A percentile compares a stretch with the other conserved stretches of the same genome.
Evolutionary conservation across 305 asterid species (phyloP).

Genomic region (Euphrasia arctica): DNA sequence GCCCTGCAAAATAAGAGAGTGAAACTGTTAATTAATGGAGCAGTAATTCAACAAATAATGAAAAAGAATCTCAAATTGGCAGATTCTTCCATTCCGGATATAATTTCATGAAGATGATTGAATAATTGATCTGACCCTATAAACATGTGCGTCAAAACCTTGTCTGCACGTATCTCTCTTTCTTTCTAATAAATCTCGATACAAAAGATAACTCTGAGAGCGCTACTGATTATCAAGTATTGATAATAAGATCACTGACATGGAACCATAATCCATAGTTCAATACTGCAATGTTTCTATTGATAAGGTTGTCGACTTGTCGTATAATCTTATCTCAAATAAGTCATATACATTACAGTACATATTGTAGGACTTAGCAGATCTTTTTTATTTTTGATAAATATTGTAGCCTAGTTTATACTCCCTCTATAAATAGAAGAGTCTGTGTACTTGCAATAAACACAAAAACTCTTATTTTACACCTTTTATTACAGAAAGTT

Average conservation of each 20-base stretch:
- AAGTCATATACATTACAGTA: too few species aligned
- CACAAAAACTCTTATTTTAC: background rate
- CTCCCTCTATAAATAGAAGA: too few species aligned
- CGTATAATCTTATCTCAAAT: too few species aligned
- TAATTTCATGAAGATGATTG: background rate
- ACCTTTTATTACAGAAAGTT: background rate
- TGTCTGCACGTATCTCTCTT: background rate
- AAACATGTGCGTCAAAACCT: background rate
- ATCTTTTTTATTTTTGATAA: too few species aligned
- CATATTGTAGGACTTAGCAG: too few species aligned
- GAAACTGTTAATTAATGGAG: constrained; percentile 17
- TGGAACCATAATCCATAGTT: too few species aligned
- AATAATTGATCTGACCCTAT: background rate
- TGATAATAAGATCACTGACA: too few species aligned
- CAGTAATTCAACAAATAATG: constrained; percentile 11
- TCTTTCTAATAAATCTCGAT: background rate
- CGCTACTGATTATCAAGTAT: too few species aligned
- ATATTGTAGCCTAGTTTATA: too few species aligned
- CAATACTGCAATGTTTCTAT: too few species aligned
- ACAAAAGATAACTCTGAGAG: background rate
- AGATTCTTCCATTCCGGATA: background rate
- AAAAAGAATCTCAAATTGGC: constrained; percentile 16
- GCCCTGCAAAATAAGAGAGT: constrained; percentile 60
- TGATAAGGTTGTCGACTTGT: too few species aligned
- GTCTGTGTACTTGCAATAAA: too few species aligned